Evolutionary conservation across 371 early-diverging fungal genomes (phyloP).

Genomic region (Mortierella polycephala): DNA sequence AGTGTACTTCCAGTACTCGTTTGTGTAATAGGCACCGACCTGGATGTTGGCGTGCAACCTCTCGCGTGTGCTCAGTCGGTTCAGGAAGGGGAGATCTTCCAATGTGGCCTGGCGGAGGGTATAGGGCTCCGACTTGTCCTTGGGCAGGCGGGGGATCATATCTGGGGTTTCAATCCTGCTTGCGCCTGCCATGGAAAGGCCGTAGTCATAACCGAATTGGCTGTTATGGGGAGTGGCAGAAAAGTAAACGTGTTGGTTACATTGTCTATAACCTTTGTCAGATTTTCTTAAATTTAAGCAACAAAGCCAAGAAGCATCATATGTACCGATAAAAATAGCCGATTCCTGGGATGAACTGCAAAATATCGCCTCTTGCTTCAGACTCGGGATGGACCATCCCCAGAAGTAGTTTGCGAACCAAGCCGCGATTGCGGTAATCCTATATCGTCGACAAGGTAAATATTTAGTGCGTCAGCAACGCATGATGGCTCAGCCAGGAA

Average conservation of each 20-base stretch:
- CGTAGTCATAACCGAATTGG: slow-evolving; percentile 50
- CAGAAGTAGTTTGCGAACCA: slow-evolving; percentile 25
- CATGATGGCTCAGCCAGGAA: neutral
- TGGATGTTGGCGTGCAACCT: neutral
- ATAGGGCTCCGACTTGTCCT: slow-evolving; percentile 26
- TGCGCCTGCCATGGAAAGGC: neutral
- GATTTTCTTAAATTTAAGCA: too few species aligned
- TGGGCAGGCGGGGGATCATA: slow-evolving; percentile 27
- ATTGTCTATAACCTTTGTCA: neutral
- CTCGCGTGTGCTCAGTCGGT: slow-evolving; percentile 12
- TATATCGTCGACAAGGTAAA: neutral
- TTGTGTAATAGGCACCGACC: slow-evolving; percentile 13
- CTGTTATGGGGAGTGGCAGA: slow-evolving; percentile 1
- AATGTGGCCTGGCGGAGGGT: slow-evolving; percentile 17
- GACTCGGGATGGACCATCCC: slow-evolving; percentile 48
- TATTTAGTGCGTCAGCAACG: too few species aligned
- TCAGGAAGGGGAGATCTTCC: slow-evolving; percentile 36
- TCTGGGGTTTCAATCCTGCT: slow-evolving; percentile 8
- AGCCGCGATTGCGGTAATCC: slow-evolving; percentile 37
- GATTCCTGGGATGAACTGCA: slow-evolving; percentile 46
- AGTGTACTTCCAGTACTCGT: slow-evolving; percentile 36
- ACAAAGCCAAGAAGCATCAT: neutral
- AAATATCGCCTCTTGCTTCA: slow-evolving; percentile 31
- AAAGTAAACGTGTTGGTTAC: neutral
- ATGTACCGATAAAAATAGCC: slow-evolving; percentile 39